Conservation (phyloP, 2,329 filamentous ascomycete genomes). For the Epichloe hybrida region DNA sequence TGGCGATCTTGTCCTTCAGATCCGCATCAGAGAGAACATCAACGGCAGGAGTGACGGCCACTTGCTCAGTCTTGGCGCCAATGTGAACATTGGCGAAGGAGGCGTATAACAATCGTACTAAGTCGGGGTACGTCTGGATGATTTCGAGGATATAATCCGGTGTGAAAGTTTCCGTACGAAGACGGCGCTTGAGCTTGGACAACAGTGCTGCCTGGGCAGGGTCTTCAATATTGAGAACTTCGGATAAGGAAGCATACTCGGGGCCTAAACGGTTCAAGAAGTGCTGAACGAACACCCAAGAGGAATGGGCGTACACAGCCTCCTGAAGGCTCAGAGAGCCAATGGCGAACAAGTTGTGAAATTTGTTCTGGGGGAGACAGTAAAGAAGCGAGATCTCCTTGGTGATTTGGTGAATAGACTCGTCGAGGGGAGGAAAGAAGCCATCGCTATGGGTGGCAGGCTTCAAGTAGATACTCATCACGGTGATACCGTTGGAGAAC, state of each 20-base stretch:
- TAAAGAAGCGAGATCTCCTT: slow-evolving; percentile 96
- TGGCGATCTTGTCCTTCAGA: slow-evolving; percentile 64
- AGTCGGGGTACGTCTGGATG: slow-evolving; percentile 75
- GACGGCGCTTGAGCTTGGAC: slow-evolving; percentile 85
- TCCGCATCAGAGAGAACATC: slow-evolving; percentile 63
- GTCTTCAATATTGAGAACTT: slow-evolving; percentile 68
- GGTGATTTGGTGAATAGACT: slow-evolving; percentile 96
- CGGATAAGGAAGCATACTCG: slow-evolving; percentile 78
- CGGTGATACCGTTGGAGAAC: slow-evolving; percentile 95
- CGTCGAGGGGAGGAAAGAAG: slow-evolving; percentile 66
- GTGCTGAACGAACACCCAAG: slow-evolving; percentile 95
- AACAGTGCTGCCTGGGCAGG: slow-evolving; percentile 76
- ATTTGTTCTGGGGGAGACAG: slow-evolving; percentile 95
- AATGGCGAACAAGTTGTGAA: slow-evolving; percentile 76
- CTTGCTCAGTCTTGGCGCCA: slow-evolving; percentile 35
- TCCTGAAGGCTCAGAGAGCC: slow-evolving; percentile 87
- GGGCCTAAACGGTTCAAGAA: slow-evolving; percentile 91
- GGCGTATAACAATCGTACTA: slow-evolving; percentile 79
- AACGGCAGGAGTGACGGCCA: slow-evolving; percentile 41
- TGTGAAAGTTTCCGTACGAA: slow-evolving; percentile 94
- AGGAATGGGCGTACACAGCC: slow-evolving; percentile 91
- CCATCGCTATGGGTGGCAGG: slow-evolving; percentile 48
- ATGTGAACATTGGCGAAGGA: slow-evolving; percentile 83
- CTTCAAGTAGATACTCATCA: slow-evolving; percentile 90
- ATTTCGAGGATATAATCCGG: slow-evolving; percentile 97